Conservation (phyloP, 352 stramenopile species). For the Blastocystis sp. region DNA sequence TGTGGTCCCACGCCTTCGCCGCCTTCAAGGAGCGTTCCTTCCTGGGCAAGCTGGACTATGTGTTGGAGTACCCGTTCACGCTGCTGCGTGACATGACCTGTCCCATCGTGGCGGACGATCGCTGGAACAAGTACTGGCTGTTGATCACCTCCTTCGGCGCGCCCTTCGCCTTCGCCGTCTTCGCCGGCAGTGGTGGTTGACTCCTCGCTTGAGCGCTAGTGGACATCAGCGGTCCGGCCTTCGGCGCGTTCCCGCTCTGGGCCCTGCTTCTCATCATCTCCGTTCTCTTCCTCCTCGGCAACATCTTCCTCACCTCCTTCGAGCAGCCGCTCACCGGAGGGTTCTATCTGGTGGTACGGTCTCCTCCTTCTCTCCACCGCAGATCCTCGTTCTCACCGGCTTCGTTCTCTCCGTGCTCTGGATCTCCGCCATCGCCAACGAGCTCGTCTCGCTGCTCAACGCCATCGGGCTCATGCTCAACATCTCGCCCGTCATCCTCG, state of each 20-base stretch:
- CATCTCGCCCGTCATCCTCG: slow-evolving; percentile 78
- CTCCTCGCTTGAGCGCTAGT: not conserved
- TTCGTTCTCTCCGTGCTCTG: slow-evolving; percentile 80
- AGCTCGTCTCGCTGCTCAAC: slow-evolving; percentile 80
- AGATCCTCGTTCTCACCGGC: slow-evolving; percentile 66
- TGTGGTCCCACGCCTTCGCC: slow-evolving; percentile 5
- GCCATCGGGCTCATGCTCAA: slow-evolving; percentile 76
- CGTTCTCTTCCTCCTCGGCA: slow-evolving; percentile 31
- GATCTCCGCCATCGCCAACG: slow-evolving; percentile 84
- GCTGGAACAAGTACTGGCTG: slow-evolving; percentile 73
- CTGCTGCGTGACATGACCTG: slow-evolving; percentile 75
- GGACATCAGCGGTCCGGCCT: slow-evolving; percentile 13
- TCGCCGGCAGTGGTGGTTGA: not conserved
- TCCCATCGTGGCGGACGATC: slow-evolving; percentile 79
- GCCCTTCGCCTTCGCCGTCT: slow-evolving; percentile 58
- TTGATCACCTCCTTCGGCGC: slow-evolving; percentile 50
- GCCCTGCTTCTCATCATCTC: slow-evolving; percentile 35
- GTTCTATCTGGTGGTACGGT: slow-evolving; percentile 28
- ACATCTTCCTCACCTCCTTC: slow-evolving; percentile 57
- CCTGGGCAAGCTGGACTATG: slow-evolving; percentile 16
- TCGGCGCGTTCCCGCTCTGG: slow-evolving; percentile 33
- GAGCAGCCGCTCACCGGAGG: slow-evolving; percentile 35
- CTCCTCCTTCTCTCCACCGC: not conserved
- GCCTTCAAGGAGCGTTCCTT: not conserved
- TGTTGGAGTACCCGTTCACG: slow-evolving; percentile 78